Evolutionary conservation across 768 basidiomycete species (phyloP).

Genomic region (Ephemerocybe angulata): DNA sequence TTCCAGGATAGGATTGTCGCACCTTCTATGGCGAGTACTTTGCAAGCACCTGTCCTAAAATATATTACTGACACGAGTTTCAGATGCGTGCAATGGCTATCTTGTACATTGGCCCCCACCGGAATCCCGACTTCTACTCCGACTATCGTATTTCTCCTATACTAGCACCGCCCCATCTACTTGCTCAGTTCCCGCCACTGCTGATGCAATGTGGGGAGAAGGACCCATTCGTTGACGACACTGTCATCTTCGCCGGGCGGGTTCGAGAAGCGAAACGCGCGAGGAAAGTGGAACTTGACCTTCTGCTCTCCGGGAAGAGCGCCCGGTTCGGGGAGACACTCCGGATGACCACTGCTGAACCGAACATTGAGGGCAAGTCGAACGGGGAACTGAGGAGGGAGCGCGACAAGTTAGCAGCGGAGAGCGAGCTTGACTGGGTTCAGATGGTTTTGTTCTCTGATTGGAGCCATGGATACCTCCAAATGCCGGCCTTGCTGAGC

Average conservation of each 20-base stretch:
- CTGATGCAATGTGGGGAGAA: constrained; percentile 96
- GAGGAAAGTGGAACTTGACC: constrained; percentile 69
- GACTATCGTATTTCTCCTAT: constrained; percentile 98
- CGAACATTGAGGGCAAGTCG: constrained; percentile 26
- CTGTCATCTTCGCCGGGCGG: constrained; percentile 92
- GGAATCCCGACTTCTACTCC: constrained; percentile 88
- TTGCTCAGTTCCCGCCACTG: constrained; percentile 92
- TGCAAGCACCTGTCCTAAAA: not conserved
- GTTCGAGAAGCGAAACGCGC: constrained; percentile 92
- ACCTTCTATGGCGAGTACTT: constrained; percentile 82
- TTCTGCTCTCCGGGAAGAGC: constrained; percentile 57
- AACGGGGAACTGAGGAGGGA: constrained; percentile 50
- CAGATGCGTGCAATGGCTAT: constrained; percentile 99
- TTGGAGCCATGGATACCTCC: constrained; percentile 96
- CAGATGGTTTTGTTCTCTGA: constrained; percentile 90
- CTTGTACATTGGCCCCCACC: constrained; percentile 90
- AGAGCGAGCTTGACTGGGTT: constrained; percentile 93
- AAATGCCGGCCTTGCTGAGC: constrained; percentile 85
- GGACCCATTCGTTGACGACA: constrained; percentile 93
- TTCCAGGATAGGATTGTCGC: constrained; percentile 93
- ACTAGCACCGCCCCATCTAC: constrained; percentile 74
- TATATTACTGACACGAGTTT: constrained; percentile 1
- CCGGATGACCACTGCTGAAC: constrained; percentile 54
- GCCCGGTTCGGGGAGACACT: constrained; percentile 59
- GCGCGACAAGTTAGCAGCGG: constrained; percentile 53